Conservation (phyloP, 2,329 filamentous ascomycete species). For the Trichoderma sp. region DNA sequence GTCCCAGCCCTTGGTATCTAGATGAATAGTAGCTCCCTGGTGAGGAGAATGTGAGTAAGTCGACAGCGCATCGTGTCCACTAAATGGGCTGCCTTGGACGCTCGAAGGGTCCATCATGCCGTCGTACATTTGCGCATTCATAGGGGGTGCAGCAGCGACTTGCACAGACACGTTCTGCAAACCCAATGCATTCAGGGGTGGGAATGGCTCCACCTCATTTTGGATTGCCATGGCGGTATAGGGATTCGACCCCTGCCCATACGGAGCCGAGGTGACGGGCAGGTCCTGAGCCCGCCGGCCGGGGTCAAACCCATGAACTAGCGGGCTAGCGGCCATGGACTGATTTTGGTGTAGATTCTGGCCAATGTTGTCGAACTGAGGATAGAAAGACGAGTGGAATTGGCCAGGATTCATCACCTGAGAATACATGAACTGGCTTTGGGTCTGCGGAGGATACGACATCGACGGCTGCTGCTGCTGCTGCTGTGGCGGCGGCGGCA, state of each 20-base stretch:
- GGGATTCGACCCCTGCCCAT: constrained; percentile 32
- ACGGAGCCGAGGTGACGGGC: constrained; percentile 35
- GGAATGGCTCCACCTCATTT: constrained; percentile 40
- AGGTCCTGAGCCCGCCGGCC: constrained; percentile 36
- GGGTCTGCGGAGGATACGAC: constrained; percentile 21
- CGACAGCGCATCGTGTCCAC: constrained; percentile 43
- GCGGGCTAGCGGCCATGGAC: constrained; percentile 34
- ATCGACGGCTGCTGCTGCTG: constrained; percentile 32
- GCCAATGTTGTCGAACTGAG: constrained; percentile 37
- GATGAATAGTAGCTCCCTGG: constrained; percentile 34
- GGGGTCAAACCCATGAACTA: constrained; percentile 36
- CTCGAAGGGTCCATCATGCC: constrained; percentile 41
- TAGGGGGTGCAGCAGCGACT: constrained; percentile 28
- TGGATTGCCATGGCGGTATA: constrained; percentile 36
- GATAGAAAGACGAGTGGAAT: constrained; percentile 37
- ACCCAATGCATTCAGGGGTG: constrained; percentile 40
- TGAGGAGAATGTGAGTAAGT: constrained; percentile 44
- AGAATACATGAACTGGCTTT: constrained; percentile 35
- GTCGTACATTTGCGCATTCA: constrained; percentile 41
- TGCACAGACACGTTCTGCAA: constrained; percentile 36
- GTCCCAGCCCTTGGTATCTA: constrained; percentile 35
- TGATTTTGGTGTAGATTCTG: constrained; percentile 36
- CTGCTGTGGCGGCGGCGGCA: not conserved
- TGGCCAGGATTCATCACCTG: constrained; percentile 36
- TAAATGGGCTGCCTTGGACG: constrained; percentile 43